Evolutionary conservation across 305 asterid species (phyloP).

Genomic region (Plantago coronopus): DNA sequence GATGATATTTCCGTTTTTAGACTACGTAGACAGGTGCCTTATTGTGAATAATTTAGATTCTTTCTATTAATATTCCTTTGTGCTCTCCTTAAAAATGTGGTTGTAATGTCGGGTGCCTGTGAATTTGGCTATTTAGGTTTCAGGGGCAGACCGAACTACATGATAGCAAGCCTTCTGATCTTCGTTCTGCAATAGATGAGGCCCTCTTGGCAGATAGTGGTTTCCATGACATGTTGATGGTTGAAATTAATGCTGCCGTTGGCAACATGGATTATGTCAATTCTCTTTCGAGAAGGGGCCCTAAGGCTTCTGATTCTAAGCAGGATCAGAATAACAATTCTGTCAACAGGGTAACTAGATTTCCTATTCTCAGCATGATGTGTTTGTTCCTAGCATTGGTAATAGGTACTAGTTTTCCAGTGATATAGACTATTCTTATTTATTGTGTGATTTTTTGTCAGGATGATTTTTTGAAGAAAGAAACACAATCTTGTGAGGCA

Average conservation of each 20-base stretch:
- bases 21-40: conserved; percentile 79
- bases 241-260: conserved; percentile 85
- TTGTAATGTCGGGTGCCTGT: conserved; percentile 17
- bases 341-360: conserved; percentile 43
- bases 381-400: too few relatives aligned
- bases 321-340: conserved; percentile 56
- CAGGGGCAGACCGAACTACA: conserved; percentile 90
- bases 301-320: conserved; percentile 58
- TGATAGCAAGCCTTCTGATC: conserved; percentile 71
- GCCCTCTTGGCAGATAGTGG: conserved; percentile 88
- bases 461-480: conserved; percentile 51
- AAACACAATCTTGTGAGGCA: conserved; percentile 67
- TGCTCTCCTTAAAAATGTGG: conserved; percentile 10
- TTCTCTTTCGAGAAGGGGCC: conserved; percentile 64
- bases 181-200: conserved; percentile 92
- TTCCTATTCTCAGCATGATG: not conserved
- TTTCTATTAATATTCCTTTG: not conserved
- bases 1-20: conserved; percentile 85
- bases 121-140: conserved; percentile 51
- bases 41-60: conserved; percentile 1
- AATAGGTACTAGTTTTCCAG: too few relatives aligned
- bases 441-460: conserved; percentile 25
- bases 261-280: conserved; percentile 70
- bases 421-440: too few relatives aligned
- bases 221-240: conserved; percentile 81